Conservation (phyloP, 1,284 basidiomycete species). For the Austropuccinia psidii region DNA sequence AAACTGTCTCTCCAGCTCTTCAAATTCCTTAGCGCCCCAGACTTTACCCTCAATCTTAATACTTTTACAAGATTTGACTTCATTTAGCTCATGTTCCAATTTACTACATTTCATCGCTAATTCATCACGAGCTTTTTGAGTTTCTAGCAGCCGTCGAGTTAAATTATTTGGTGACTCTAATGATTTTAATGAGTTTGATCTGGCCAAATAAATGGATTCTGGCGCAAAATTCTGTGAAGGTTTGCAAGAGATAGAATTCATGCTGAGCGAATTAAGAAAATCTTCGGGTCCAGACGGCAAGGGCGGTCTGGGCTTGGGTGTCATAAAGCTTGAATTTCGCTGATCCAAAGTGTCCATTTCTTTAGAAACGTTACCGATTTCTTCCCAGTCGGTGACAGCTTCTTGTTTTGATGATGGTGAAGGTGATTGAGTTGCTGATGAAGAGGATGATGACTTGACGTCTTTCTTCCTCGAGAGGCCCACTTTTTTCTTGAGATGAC, state of each 20-base stretch:
- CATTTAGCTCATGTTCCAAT: conserved; percentile 31
- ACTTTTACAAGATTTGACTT: not conserved
- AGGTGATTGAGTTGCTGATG: too few species aligned
- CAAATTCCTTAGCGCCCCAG: conserved; percentile 5
- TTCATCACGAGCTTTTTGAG: conserved; percentile 11
- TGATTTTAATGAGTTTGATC: not conserved
- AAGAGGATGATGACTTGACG: too few species aligned
- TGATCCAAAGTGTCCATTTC: not conserved
- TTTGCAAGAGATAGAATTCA: not conserved
- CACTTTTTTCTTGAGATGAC: too few species aligned
- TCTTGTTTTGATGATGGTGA: not conserved
- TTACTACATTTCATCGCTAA: not conserved
- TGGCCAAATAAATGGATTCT: not conserved
- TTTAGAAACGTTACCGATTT: not conserved
- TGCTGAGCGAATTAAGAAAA: not conserved
- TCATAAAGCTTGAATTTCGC: not conserved
- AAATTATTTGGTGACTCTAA: conserved; percentile 3
- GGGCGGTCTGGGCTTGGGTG: not conserved
- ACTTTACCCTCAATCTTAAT: conserved; percentile 11
- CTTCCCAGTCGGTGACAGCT: conserved; percentile 26
- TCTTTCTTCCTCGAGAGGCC: too few species aligned
- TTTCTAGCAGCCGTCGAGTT: conserved; percentile 11
- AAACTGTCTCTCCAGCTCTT: conserved; percentile 35
- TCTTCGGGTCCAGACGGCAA: not conserved
- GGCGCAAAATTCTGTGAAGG: not conserved